Evolutionary conservation across 352 stramenopile genomes (phyloP).

Genomic region (Globisporangium rhizosaccharum): DNA sequence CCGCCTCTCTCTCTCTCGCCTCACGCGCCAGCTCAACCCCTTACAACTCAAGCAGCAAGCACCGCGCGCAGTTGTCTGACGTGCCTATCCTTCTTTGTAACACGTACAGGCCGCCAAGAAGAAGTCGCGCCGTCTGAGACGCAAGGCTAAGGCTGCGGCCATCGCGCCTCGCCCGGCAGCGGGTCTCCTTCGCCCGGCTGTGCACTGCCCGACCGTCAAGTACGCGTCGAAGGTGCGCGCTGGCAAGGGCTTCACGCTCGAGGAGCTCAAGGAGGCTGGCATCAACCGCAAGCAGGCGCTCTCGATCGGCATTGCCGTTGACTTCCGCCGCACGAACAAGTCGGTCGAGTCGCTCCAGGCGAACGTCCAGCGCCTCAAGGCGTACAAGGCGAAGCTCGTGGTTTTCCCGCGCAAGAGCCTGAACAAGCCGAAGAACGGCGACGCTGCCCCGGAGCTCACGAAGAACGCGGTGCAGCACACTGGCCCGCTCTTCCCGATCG

Average conservation of each 20-base stretch:
- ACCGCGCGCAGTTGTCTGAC: background rate
- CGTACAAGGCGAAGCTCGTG: conserved; percentile 98
- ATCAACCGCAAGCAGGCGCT: conserved; percentile 94
- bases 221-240: conserved; percentile 98
- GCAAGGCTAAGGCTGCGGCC: conserved; percentile 96
- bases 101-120: conserved; percentile 95
- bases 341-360: conserved; percentile 93
- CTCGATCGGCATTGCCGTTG: conserved; percentile 98
- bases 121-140: conserved; percentile 91
- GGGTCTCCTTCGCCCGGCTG: conserved; percentile 94
- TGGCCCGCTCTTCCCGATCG: conserved; percentile 74
- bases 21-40: background rate
- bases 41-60: background rate
- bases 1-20: background rate
- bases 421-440: conserved; percentile 94
- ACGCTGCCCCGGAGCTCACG: conserved; percentile 89
- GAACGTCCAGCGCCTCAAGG: conserved; percentile 98
- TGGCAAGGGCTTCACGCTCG: conserved; percentile 98
- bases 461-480: conserved; percentile 90
- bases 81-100: background rate
- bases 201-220: conserved; percentile 97
- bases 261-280: conserved; percentile 98
- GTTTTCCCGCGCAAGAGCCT: conserved; percentile 97
- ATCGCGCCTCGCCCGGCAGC: conserved; percentile 96
- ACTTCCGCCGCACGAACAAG: conserved; percentile 98